These are phyloP conservation scores for Rhizopogon vulgaris DNA, from an alignment of 768 basidiomycete species.

Conservation along the genomic window DNA sequence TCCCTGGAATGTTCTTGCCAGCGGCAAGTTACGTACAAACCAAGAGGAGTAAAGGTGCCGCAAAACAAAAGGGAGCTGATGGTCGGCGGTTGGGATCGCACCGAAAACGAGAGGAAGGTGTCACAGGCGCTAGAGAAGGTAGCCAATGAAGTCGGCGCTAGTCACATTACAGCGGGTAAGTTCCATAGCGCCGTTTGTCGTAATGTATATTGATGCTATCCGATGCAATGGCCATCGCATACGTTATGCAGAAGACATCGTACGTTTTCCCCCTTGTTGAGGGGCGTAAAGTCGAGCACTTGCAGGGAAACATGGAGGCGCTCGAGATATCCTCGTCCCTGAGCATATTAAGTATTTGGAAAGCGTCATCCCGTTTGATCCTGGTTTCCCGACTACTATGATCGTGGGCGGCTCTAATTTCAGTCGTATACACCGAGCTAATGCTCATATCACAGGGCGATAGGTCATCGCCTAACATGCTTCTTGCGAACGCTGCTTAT, in stretches of 20 bases:
- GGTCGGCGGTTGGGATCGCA: slow-evolving; percentile 38
- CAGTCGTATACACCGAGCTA: background rate
- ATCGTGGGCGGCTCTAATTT: slow-evolving; percentile 16
- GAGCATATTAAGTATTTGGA: slow-evolving; percentile 30
- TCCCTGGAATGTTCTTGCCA: slow-evolving; percentile 30
- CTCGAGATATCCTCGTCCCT: slow-evolving; percentile 24
- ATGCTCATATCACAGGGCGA: background rate
- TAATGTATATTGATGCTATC: background rate
- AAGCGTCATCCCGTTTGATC: slow-evolving; percentile 23
- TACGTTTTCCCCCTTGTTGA: slow-evolving; percentile 32
- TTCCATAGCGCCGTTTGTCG: background rate
- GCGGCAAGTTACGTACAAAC: slow-evolving; percentile 27
- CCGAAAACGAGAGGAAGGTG: slow-evolving; percentile 35
- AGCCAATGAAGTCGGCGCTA: slow-evolving; percentile 42
- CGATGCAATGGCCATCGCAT: slow-evolving; percentile 29
- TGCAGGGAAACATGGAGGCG: slow-evolving; percentile 30
- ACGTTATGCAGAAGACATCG: slow-evolving; percentile 33
- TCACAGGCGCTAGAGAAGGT: slow-evolving; percentile 43
- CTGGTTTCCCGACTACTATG: slow-evolving; percentile 27
- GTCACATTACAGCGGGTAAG: slow-evolving; percentile 33
- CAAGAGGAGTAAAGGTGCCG: slow-evolving; percentile 24
- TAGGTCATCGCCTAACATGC: background rate
- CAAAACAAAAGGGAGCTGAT: slow-evolving; percentile 20
- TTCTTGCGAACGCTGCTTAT: slow-evolving; percentile 1
- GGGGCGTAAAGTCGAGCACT: slow-evolving; percentile 31